Percentiles rank a stretch among this genome's conserved stretches.
phyloP scores from a whole-genome alignment of 2,329 filamentous ascomycete species.

The Diaporthe amygdali region DNA sequence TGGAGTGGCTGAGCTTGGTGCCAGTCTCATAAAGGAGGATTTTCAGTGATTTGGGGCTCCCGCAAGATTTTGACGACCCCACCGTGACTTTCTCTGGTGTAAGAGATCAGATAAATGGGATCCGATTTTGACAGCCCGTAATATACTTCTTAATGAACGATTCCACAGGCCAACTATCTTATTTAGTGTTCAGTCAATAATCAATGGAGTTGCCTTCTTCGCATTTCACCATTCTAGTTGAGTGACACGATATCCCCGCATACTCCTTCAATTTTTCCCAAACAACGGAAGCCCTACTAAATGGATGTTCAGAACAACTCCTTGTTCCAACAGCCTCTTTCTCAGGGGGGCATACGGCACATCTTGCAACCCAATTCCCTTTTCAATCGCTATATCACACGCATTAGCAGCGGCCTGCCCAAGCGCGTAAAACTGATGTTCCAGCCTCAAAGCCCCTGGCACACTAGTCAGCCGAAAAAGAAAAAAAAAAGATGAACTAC shows the following conservation, averaged over 20 bases:
- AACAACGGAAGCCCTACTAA: neutral
- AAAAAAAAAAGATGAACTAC: no score
- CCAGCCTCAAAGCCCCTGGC: neutral
- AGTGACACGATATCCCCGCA: no score
- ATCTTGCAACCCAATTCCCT: neutral
- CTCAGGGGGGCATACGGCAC: neutral
- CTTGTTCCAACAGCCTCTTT: neutral
- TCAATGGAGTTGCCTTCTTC: no score
- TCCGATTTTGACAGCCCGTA: no score
- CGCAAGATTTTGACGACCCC: no score
- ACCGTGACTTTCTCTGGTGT: no score
- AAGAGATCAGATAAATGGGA: no score
- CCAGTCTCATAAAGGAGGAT: slow-evolving; percentile 5
- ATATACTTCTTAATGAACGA: no score
- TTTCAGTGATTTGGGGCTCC: neutral
- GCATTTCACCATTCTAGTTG: no score
- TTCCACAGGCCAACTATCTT: no score
- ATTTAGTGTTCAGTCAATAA: no score
- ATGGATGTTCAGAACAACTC: neutral
- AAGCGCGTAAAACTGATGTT: neutral
- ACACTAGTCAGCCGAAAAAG: neutral
- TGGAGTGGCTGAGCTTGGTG: slow-evolving; percentile 5
- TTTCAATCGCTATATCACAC: neutral
- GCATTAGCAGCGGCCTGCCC: neutral
- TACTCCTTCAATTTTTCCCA: neutral